Conservation (phyloP, 805 yeast species). For the Candida railenensis region DNA sequence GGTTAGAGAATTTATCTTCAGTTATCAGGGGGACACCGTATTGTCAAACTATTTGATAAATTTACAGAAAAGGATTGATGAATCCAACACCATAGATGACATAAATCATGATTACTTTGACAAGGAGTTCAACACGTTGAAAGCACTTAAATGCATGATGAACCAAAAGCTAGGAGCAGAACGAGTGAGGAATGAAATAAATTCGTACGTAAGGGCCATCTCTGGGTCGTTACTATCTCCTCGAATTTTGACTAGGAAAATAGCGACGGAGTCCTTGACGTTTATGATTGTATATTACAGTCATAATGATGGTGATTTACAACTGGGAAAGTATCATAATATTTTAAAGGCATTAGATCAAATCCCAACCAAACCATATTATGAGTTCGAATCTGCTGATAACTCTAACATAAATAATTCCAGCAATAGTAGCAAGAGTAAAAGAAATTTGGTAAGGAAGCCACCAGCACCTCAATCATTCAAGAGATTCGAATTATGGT, state of each 20-base stretch:
- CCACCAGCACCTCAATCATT: constrained; percentile 35
- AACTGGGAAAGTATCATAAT: constrained; percentile 48
- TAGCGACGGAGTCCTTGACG: constrained; percentile 74
- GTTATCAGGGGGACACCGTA: constrained; percentile 77
- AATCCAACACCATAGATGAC: constrained; percentile 26
- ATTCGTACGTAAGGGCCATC: constrained; percentile 54
- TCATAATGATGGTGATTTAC: constrained; percentile 26
- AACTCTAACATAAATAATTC: too few relatives aligned
- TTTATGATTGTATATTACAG: constrained; percentile 43
- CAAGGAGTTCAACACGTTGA: constrained; percentile 71
- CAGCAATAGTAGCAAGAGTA: constrained; percentile 12
- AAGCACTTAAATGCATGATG: constrained; percentile 73
- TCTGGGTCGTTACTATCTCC: constrained; percentile 75
- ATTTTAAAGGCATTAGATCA: constrained; percentile 54
- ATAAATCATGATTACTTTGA: constrained; percentile 56
- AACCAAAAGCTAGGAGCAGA: constrained; percentile 64
- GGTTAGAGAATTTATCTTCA: constrained; percentile 72
- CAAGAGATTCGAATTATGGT: constrained; percentile 70
- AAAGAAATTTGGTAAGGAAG: constrained; percentile 31
- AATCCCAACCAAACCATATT: constrained; percentile 36
- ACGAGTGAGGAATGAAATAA: constrained; percentile 47
- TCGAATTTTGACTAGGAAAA: constrained; percentile 68
- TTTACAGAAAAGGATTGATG: constrained; percentile 49
- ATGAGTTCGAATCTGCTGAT: constrained; percentile 29
- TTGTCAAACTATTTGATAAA: constrained; percentile 56